Conservation (phyloP, 2,329 filamentous ascomycete species). For the Neocucurbitaria cava region DNA sequence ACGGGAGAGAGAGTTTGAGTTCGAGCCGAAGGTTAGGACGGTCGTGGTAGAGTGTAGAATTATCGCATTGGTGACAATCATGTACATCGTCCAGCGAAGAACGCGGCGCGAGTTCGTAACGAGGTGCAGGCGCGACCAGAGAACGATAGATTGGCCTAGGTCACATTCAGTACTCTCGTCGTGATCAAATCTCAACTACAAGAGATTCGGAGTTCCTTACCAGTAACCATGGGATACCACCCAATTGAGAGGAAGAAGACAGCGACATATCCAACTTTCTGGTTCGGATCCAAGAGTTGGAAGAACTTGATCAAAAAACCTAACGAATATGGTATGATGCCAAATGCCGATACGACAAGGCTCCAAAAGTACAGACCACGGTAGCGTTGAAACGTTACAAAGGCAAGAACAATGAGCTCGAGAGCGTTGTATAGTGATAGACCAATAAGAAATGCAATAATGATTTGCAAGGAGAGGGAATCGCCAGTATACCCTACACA, state of each 20-base stretch:
- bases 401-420: conserved; percentile 56
- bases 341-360: conserved; percentile 52
- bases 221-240: conserved; percentile 66
- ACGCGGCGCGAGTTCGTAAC: conserved; percentile 60
- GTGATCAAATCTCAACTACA: conserved; percentile 11
- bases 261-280: conserved; percentile 43
- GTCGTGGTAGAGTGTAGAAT: conserved; percentile 62
- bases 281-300: conserved; percentile 35
- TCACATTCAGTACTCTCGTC: neutral
- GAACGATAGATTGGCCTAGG: conserved; percentile 63
- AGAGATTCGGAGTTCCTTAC: conserved; percentile 11
- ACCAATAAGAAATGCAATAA: conserved; percentile 47
- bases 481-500: conserved; percentile 41
- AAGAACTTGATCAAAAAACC: conserved; percentile 58
- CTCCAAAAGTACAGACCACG: conserved; percentile 60
- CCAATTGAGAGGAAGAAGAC: conserved; percentile 59
- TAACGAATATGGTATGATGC: conserved; percentile 56
- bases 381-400: conserved; percentile 57
- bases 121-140: conserved; percentile 69
- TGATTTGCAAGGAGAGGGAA: conserved; percentile 37
- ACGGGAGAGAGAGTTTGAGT: conserved; percentile 40
- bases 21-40: conserved; percentile 63
- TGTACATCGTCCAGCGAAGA: conserved; percentile 59
- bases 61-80: conserved; percentile 65
- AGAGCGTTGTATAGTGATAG: conserved; percentile 51